These are phyloP conservation scores for Kwoniella dendrophila DNA, from an alignment of 768 basidiomycete genomes.

Conservation along the genomic window DNA sequence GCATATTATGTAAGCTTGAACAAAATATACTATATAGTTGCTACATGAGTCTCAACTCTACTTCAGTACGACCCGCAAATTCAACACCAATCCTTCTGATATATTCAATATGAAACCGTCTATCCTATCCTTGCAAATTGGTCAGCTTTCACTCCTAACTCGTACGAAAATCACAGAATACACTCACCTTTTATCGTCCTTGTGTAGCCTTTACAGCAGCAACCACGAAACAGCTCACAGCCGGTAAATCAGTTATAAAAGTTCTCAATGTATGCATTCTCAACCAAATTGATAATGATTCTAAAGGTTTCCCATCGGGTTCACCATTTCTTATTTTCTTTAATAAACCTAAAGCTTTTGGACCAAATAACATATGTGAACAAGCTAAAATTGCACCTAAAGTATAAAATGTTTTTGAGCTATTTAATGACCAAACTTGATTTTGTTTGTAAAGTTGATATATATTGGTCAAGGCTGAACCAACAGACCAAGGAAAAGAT, in stretches of 20 bases:
- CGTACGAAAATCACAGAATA: not conserved
- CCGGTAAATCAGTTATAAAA: constrained; percentile 8
- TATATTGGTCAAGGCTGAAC: constrained; percentile 1
- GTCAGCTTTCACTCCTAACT: too few species aligned
- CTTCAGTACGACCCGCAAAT: too few species aligned
- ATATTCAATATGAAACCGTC: too few species aligned
- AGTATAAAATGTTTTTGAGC: not conserved
- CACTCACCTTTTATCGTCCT: not conserved
- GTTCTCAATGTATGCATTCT: constrained; percentile 11
- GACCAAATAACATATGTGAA: constrained; percentile 13
- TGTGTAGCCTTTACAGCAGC: not conserved
- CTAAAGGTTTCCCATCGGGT: not conserved
- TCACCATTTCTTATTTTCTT: constrained; percentile 12
- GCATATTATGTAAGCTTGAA: too few species aligned
- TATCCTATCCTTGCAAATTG: too few species aligned
- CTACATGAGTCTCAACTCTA: too few species aligned
- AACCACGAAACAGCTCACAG: constrained; percentile 6
- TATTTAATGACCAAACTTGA: not conserved
- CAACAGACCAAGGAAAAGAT: constrained; percentile 7
- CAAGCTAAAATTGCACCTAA: not conserved
- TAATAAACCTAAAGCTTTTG: constrained; percentile 6
- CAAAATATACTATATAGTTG: too few species aligned
- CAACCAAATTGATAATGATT: constrained; percentile 4
- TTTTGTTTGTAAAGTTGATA: not conserved
- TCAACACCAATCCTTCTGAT: too few species aligned